A percentile compares a stretch with the other conserved stretches of the same genome.
Conservation (phyloP, 345 rosid species). For the Ceriops decandra region DNA sequence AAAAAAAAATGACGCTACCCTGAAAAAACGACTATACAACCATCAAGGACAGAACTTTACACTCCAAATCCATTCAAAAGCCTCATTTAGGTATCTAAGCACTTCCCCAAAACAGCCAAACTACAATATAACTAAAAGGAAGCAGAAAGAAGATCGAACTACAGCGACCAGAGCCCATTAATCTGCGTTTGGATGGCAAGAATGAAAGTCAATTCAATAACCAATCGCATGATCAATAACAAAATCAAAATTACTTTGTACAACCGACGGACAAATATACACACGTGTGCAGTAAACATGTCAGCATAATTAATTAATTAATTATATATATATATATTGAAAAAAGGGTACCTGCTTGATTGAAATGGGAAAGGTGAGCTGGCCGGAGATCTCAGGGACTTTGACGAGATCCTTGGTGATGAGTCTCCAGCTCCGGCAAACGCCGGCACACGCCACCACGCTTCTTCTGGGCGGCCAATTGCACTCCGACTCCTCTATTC, state of each 20-base stretch:
- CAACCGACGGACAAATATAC: too few species aligned
- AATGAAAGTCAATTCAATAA: too few species aligned
- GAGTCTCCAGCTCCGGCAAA: conserved; percentile 32
- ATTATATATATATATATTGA: too few species aligned
- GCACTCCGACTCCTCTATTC: conserved; percentile 30
- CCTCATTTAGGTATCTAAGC: background rate
- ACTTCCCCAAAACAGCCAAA: background rate
- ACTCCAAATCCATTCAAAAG: background rate
- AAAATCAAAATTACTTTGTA: too few species aligned
- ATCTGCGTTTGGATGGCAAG: too few species aligned
- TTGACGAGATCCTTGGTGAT: conserved; percentile 27
- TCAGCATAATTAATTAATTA: background rate
- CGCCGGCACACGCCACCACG: conserved; percentile 37
- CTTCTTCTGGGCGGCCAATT: conserved; percentile 31
- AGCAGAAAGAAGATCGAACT: too few species aligned
- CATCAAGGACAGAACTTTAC: background rate
- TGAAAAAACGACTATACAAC: background rate
- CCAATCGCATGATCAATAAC: too few species aligned
- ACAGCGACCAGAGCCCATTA: too few species aligned
- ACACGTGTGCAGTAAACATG: too few species aligned
- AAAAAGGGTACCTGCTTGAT: conserved; percentile 21
- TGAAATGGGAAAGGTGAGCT: conserved; percentile 32
- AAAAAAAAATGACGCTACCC: background rate
- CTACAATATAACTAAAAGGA: too few species aligned
- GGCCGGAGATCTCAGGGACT: conserved; percentile 28